Base-by-base conservation (phyloP, 108 stramenopile species). In the Fragilaria crotonensis region DNA sequence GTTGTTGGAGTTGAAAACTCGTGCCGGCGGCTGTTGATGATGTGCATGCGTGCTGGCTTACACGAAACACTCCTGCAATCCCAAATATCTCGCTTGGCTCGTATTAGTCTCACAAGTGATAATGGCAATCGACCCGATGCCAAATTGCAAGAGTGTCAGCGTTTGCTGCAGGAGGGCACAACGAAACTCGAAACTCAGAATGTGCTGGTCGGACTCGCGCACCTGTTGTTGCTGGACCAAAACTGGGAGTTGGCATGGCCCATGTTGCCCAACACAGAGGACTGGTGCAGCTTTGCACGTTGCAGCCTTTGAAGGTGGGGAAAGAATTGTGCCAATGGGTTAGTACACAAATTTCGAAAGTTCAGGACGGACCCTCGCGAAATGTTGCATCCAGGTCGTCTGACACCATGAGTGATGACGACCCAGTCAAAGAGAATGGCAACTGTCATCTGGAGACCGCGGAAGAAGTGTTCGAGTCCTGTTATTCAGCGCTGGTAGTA, bases 351-450 rank as follows among this genome's bases (percentile, higher is more conserved):
- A 41, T 41, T 41, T 7, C 36, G 14, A 41, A 41, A 14, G 11
- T 11, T 11, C 14, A 41, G 11, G 14, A 41, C 11, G 36, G 14
- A 11, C 36, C 14, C 14, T 7, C 14, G 11, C 36, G 14, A 52
- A 25, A 51, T 48, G 2, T 69, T 71, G 45, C 59, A 44, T 17
- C 30, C 71, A 21, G 32, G 29, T 19, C 23, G 20, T n/a, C n/a
- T n/a, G n/a, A n/a, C n/a, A n/a, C n/a, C n/a, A n/a, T n/a, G n/a
- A n/a, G n/a, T n/a, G n/a, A n/a, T n/a, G n/a, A n/a, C n/a, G n/a
- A n/a, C n/a, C n/a, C n/a, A n/a, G n/a, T n/a, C n/a, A n/a, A n/a
- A n/a, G n/a, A n/a, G n/a, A n/a, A n/a, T n/a, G n/a, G n/a, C n/a
- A n/a, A n/a, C n/a, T n/a, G n/a, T n/a, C n/a, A n/a, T n/a, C n/a